A percentile compares a stretch with the other conserved stretches of the same genome.
These are phyloP conservation scores for Dioszegia hungarica DNA, from an alignment of 768 basidiomycete genomes.

Conservation along the genomic window DNA sequence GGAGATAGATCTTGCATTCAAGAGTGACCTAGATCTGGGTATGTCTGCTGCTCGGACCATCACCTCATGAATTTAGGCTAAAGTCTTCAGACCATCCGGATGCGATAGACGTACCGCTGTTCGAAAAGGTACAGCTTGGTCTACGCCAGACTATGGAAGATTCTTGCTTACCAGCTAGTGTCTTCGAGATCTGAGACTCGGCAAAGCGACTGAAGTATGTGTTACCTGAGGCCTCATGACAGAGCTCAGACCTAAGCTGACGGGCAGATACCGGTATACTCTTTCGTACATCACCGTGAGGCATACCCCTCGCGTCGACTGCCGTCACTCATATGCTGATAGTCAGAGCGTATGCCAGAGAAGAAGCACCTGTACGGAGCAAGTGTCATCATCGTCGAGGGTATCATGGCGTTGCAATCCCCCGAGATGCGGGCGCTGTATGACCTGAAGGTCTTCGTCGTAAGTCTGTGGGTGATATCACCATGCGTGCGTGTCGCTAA, in stretches of 20 bases:
- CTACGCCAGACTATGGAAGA: not conserved
- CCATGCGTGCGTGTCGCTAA: not conserved
- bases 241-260: not conserved
- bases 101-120: conserved; percentile 83
- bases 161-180: conserved; percentile 55
- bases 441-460: conserved; percentile 69
- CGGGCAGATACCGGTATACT: conserved; percentile 83
- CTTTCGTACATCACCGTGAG: conserved; percentile 84
- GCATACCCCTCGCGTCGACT: conserved; percentile 55
- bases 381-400: conserved; percentile 84
- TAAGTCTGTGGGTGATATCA: conserved; percentile 14
- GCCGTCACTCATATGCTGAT: too few species aligned
- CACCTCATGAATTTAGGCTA: not conserved
- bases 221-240: not conserved
- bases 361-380: conserved; percentile 87
- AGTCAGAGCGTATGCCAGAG: conserved; percentile 45
- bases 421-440: conserved; percentile 71
- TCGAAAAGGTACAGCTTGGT: conserved; percentile 55
- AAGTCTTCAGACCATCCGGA: conserved; percentile 69
- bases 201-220: conserved; percentile 57
- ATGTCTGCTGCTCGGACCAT: not conserved
- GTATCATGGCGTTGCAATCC: conserved; percentile 85
- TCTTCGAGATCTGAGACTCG: conserved; percentile 74
- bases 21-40: conserved; percentile 54
- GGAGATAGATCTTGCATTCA: conserved; percentile 75